A percentile compares a stretch with the other conserved stretches of the same genome.
These are phyloP conservation scores for Bruguiera hainesii DNA, from an alignment of 441 rosid genomes.

Conservation along the genomic window DNA sequence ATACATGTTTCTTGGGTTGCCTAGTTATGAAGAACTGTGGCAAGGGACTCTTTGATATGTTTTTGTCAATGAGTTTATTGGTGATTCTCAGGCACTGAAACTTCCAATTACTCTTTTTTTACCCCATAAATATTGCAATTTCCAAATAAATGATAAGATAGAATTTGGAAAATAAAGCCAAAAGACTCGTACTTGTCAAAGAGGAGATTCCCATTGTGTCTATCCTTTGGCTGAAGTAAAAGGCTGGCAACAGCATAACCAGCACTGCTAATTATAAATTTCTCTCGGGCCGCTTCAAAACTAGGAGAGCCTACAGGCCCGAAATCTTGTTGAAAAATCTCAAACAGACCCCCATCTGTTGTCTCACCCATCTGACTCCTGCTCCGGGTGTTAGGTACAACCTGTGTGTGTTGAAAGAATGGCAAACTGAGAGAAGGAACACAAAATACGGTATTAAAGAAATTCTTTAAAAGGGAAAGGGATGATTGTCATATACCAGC, in stretches of 20 bases:
- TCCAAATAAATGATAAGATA: conserved; percentile 11
- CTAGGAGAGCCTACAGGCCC: conserved; percentile 88
- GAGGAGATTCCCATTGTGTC: conserved; percentile 99
- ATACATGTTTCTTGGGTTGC: not conserved
- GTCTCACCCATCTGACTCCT: conserved; percentile 99
- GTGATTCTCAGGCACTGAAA: too few species aligned
- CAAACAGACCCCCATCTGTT: conserved; percentile 94
- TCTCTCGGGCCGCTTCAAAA: conserved; percentile 93
- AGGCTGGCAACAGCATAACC: conserved; percentile 99
- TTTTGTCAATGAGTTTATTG: too few species aligned
- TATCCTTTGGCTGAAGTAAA: conserved; percentile 95
- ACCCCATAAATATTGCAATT: conserved; percentile 1
- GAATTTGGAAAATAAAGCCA: not conserved
- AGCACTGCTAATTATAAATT: conserved; percentile 94
- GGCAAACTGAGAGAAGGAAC: not conserved
- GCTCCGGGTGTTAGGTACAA: conserved; percentile 91
- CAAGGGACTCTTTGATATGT: too few species aligned
- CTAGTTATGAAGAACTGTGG: too few species aligned
- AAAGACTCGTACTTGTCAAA: conserved; percentile 60
- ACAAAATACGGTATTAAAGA: too few species aligned
- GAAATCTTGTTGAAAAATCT: conserved; percentile 94
- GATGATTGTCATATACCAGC: not conserved
- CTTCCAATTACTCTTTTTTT: too few species aligned
- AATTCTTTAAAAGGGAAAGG: too few species aligned
- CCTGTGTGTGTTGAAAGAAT: conserved; percentile 36